Evolutionary conservation across 768 basidiomycete species (phyloP).

Genomic region (Suillus fuscotomentosus): DNA sequence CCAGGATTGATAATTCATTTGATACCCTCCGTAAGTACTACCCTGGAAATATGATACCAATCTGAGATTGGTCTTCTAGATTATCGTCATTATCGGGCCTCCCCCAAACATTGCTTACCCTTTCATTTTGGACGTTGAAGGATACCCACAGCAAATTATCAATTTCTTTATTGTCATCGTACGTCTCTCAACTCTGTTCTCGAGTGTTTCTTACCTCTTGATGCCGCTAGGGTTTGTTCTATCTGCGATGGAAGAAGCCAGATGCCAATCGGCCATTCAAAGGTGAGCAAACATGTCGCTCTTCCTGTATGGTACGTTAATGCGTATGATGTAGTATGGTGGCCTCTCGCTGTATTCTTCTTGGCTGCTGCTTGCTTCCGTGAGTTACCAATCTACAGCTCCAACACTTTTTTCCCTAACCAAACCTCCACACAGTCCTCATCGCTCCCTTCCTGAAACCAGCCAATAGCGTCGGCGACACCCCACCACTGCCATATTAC

Average conservation of each 20-base stretch:
- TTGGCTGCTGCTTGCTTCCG: constrained; percentile 49
- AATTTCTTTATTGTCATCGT: too few relatives aligned
- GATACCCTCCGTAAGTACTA: too few relatives aligned
- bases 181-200: too few relatives aligned
- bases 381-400: constrained; percentile 24
- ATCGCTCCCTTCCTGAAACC: constrained; percentile 56
- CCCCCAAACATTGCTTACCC: too few relatives aligned
- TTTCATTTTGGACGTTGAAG: too few relatives aligned
- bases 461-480: constrained; percentile 53
- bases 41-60: too few relatives aligned
- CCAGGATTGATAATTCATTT: too few relatives aligned
- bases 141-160: too few relatives aligned
- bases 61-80: too few relatives aligned
- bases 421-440: constrained; percentile 37
- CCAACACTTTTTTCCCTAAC: background rate
- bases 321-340: constrained; percentile 42
- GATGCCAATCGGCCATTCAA: constrained; percentile 51
- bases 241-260: constrained; percentile 31
- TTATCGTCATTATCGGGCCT: too few relatives aligned
- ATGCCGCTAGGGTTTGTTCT: too few relatives aligned
- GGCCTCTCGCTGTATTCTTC: constrained; percentile 54
- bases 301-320: background rate
- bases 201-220: too few relatives aligned
- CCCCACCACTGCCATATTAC: constrained; percentile 60
- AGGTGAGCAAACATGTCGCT: constrained; percentile 21